Conservation (phyloP, 1,284 basidiomycete species). For the Caloboletus firmus region DNA sequence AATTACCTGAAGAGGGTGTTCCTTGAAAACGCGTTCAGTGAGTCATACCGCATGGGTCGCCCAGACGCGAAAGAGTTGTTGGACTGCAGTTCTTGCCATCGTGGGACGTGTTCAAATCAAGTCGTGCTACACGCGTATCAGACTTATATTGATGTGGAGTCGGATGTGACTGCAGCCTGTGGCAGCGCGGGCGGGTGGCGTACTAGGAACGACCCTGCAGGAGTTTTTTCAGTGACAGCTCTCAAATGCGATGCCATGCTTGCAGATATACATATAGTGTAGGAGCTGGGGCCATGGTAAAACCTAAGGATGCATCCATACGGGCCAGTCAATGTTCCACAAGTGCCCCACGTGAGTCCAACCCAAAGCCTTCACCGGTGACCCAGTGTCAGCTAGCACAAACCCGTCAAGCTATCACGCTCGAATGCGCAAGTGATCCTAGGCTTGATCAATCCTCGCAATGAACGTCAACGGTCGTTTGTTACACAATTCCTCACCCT, state of each 20-base stretch:
- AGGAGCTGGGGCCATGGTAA: not conserved
- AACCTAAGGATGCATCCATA: not conserved
- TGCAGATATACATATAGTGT: not conserved
- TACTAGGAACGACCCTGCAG: no score
- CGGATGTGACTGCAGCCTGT: no score
- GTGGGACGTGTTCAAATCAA: not conserved
- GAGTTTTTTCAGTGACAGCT: no score
- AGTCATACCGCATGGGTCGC: not conserved
- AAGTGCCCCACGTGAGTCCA: not conserved
- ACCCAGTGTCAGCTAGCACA: not conserved
- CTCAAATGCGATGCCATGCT: no score
- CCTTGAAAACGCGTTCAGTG: not conserved
- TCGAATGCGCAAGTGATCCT: not conserved
- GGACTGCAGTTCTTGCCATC: not conserved
- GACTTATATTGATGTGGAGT: not conserved
- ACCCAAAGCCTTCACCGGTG: not conserved
- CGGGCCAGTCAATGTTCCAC: not conserved
- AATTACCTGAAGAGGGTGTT: not conserved
- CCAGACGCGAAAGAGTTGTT: not conserved
- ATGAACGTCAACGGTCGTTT: not conserved
- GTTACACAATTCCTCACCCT: not conserved
- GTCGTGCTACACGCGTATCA: not conserved
- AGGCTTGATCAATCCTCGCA: not conserved
- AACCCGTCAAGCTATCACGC: not conserved
- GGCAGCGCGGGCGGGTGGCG: no score